phyloP scores from a whole-genome alignment of 345 rosid genomes.

The Eucalyptus urophylla region DNA sequence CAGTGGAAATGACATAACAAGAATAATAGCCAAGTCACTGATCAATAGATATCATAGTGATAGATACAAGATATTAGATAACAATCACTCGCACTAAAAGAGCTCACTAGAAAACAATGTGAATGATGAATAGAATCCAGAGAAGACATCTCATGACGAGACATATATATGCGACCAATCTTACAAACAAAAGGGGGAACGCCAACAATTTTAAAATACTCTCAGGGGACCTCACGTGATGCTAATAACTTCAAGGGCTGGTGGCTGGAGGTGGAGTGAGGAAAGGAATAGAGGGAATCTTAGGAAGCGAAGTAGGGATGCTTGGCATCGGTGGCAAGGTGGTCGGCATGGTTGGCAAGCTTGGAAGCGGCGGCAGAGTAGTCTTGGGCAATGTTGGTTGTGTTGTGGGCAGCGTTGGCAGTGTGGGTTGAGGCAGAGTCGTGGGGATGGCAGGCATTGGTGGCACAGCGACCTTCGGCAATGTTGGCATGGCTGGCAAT shows the following conservation, averaged over 20 bases:
- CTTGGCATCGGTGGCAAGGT: conserved; percentile 8
- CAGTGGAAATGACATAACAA: neutral
- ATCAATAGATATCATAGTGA: neutral
- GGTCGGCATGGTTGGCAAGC: neutral
- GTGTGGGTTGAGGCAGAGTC: neutral
- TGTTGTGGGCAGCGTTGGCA: neutral
- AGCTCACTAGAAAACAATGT: neutral
- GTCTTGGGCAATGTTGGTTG: neutral
- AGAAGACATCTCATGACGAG: neutral
- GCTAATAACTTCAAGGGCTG: neutral
- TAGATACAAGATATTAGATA: neutral
- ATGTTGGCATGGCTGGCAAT: neutral
- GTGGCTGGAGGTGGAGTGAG: conserved; percentile 12
- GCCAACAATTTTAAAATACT: neutral
- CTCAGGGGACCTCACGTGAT: neutral
- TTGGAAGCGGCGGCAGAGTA: neutral
- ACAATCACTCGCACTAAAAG: neutral
- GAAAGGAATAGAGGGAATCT: conserved; percentile 20
- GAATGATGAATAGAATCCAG: neutral
- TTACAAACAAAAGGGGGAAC: neutral
- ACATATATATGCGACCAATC: neutral
- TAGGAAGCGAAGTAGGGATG: conserved; percentile 5
- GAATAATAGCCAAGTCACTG: neutral
- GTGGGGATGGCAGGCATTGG: neutral
- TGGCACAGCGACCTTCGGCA: neutral